Percentiles rank a stretch among this genome's conserved stretches.
phyloP scores from a whole-genome alignment of 768 basidiomycete species.

The Leccinum disarticulatum region DNA sequence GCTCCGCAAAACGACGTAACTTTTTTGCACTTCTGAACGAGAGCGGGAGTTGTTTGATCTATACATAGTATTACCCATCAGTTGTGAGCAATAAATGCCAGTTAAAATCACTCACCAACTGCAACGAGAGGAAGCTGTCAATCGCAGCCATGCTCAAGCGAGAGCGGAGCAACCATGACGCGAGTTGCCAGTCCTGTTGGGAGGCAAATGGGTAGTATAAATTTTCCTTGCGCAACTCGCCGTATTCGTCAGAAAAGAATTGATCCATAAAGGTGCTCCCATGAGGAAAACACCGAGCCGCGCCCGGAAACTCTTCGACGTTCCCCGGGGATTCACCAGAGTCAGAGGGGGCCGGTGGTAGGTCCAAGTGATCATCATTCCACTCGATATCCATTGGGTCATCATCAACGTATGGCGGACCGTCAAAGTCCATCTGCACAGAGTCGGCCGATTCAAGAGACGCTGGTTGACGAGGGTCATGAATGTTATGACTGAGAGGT shows the following conservation, averaged over 20 bases:
- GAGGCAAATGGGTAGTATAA: slow-evolving; percentile 1
- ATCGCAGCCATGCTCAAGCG: slow-evolving; percentile 8
- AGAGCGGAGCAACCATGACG: slow-evolving; percentile 4
- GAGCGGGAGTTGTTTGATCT: neutral
- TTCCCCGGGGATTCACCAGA: neutral
- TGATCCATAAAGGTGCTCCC: slow-evolving; percentile 2
- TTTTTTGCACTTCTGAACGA: neutral
- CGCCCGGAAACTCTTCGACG: neutral
- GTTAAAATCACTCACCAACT: neutral
- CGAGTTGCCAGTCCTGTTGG: slow-evolving; percentile 4
- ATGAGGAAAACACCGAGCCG: neutral
- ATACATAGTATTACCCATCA: neutral
- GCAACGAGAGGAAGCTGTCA: neutral
- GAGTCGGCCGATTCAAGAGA: neutral
- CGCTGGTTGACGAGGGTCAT: neutral
- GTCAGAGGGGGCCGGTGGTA: neutral
- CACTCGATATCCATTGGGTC: neutral
- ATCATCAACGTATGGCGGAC: neutral
- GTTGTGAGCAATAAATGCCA: neutral
- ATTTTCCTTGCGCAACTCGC: neutral
- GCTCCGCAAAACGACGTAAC: neutral
- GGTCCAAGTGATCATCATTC: neutral
- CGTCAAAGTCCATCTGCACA: neutral
- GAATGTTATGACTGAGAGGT: neutral
- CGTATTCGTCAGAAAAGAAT: neutral